Evolutionary conservation across 1,139 yeast species (phyloP).

Genomic region (Kurtzmaniella quercitrusa): DNA sequence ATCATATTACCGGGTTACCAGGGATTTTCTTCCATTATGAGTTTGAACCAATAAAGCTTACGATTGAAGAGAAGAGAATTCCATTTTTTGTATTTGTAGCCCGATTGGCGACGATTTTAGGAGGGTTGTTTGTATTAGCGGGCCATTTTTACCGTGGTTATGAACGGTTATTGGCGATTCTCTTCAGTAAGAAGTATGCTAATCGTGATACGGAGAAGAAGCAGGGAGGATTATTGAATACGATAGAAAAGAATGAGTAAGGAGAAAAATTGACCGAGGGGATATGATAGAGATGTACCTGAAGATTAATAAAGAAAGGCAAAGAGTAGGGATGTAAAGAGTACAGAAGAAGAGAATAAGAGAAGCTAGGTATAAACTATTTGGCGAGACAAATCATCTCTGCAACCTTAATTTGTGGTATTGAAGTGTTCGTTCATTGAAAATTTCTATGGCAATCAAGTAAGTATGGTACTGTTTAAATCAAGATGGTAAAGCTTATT

Average conservation of each 20-base stretch:
- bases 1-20: constrained; percentile 44
- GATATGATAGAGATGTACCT: not conserved
- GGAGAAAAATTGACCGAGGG: not conserved
- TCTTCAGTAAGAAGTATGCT: constrained; percentile 50
- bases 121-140: constrained; percentile 61
- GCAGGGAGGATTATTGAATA: constrained; percentile 31
- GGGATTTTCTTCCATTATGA: constrained; percentile 84
- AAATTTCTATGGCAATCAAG: no score
- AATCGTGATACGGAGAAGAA: constrained; percentile 54
- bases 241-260: not conserved
- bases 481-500: no score
- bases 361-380: no score
- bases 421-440: no score
- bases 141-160: constrained; percentile 41
- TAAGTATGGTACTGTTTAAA: no score
- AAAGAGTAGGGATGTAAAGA: no score
- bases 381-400: no score
- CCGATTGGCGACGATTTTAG: constrained; percentile 73
- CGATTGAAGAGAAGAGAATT: constrained; percentile 65
- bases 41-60: constrained; percentile 79
- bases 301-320: no score
- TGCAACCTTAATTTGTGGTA: no score
- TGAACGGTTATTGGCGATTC: constrained; percentile 40
- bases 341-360: no score
- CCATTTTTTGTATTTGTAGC: constrained; percentile 77